Evolutionary conservation across 306 rosid genomes (phyloP).

Genomic region (Alnus rubra): DNA sequence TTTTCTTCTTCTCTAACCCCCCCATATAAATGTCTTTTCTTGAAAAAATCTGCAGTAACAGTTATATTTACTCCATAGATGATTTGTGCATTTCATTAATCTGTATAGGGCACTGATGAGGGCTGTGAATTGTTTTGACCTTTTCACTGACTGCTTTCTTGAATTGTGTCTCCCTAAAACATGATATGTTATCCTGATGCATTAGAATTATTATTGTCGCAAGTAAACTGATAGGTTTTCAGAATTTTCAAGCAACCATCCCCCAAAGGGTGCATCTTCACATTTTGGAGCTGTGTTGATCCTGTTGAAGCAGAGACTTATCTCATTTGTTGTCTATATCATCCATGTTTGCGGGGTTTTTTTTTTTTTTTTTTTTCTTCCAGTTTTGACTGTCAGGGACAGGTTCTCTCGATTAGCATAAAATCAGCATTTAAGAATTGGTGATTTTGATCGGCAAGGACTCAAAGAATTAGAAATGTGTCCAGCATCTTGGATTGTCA

Average conservation of each 20-base stretch:
- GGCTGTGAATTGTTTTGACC: constrained; percentile 15
- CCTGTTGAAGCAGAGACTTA: not conserved
- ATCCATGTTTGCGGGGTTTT: not conserved
- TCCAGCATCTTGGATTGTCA: not conserved
- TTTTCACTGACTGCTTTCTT: not conserved
- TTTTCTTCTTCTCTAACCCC: not conserved
- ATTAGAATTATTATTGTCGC: not conserved
- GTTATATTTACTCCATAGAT: not conserved
- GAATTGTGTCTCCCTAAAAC: not conserved
- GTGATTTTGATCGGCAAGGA: not conserved
- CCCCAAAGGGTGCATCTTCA: not conserved
- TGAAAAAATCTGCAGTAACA: not conserved
- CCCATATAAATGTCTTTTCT: not conserved
- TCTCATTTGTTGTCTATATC: not conserved
- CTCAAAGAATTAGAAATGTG: not conserved
- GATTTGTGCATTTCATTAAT: constrained; percentile 6
- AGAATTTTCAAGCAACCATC: not conserved
- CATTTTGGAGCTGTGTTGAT: not conserved
- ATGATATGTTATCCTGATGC: not conserved
- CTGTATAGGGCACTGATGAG: constrained; percentile 4
- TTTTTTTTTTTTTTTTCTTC: not conserved
- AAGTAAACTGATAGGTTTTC: not conserved
- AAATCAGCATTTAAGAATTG: not conserved
- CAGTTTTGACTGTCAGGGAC: not conserved
- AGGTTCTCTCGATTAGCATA: not conserved